Evolutionary conservation across 2,329 filamentous ascomycete genomes (phyloP).

Genomic region (Apiospora arundinis): DNA sequence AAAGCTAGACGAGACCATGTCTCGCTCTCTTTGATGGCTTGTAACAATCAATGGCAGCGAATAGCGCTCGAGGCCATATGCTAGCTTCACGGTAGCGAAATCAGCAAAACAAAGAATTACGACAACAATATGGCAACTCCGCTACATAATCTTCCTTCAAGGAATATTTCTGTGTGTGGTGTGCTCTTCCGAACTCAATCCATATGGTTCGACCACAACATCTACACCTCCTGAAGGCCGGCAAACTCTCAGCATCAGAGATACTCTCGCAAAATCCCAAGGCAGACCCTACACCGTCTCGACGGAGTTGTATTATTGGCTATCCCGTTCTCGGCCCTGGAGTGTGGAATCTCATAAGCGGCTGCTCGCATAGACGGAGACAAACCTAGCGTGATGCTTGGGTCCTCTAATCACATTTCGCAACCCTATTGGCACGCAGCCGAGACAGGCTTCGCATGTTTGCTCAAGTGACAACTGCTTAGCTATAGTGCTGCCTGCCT

Average conservation of each 20-base stretch:
- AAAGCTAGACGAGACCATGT: conserved; percentile 46
- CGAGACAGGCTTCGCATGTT: conserved; percentile 20
- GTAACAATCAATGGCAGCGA: conserved; percentile 62
- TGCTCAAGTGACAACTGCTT: conserved; percentile 9
- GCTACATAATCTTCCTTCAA: conserved; percentile 48
- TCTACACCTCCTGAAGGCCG: conserved; percentile 28
- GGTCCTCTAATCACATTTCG: conserved; percentile 19
- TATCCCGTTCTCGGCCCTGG: background rate
- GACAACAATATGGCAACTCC: conserved; percentile 52
- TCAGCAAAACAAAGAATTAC: conserved; percentile 48
- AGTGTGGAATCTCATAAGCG: conserved; percentile 23
- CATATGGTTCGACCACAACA: conserved; percentile 23
- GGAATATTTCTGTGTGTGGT: conserved; percentile 46
- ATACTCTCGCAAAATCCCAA: conserved; percentile 1
- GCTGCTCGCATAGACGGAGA: conserved; percentile 31
- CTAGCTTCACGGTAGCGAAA: conserved; percentile 82
- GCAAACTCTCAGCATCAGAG: conserved; percentile 1
- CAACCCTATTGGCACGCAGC: conserved; percentile 13
- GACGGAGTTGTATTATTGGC: conserved; percentile 5
- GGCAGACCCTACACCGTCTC: background rate
- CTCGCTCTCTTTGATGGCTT: conserved; percentile 51
- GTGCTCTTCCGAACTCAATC: conserved; percentile 26
- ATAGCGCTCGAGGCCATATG: conserved; percentile 68
- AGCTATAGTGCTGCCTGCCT: background rate
- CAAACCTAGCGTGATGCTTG: conserved; percentile 14